phyloP scores from a whole-genome alignment of 1,139 yeast species.

The Candida dubliniensis region DNA sequence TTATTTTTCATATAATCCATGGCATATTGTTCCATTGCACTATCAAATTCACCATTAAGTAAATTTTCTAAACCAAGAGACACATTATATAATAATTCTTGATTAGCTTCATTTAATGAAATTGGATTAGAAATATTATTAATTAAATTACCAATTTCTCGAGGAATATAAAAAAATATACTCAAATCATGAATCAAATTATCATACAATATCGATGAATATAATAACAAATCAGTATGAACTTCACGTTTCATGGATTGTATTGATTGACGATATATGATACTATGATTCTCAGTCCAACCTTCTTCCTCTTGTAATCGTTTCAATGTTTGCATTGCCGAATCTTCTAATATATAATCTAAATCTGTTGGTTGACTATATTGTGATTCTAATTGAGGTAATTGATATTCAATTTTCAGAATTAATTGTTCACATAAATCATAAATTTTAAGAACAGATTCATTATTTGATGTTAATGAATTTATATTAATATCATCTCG shows the following conservation, averaged over 20 bases:
- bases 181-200: conserved; percentile 33
- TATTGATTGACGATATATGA: conserved; percentile 40
- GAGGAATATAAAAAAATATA: conserved; percentile 21
- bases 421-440: conserved; percentile 27
- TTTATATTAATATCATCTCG: neutral
- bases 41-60: conserved; percentile 41
- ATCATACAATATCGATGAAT: conserved; percentile 53
- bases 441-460: conserved; percentile 7
- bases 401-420: conserved; percentile 38
- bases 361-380: conserved; percentile 52
- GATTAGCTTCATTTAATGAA: neutral
- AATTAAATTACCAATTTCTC: conserved; percentile 6
- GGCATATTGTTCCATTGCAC: conserved; percentile 31
- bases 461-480: neutral
- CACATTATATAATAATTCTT: conserved; percentile 11
- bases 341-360: conserved; percentile 47
- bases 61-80: conserved; percentile 25
- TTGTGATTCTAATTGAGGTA: conserved; percentile 50
- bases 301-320: conserved; percentile 52
- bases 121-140: neutral
- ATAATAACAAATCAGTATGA: conserved; percentile 54
- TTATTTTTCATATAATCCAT: conserved; percentile 32
- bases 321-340: conserved; percentile 42
- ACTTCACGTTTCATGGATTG: conserved; percentile 44
- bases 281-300: conserved; percentile 51